These are phyloP conservation scores for Hydnomerulius pinastri DNA, from an alignment of 768 basidiomycete genomes.

Conservation along the genomic window DNA sequence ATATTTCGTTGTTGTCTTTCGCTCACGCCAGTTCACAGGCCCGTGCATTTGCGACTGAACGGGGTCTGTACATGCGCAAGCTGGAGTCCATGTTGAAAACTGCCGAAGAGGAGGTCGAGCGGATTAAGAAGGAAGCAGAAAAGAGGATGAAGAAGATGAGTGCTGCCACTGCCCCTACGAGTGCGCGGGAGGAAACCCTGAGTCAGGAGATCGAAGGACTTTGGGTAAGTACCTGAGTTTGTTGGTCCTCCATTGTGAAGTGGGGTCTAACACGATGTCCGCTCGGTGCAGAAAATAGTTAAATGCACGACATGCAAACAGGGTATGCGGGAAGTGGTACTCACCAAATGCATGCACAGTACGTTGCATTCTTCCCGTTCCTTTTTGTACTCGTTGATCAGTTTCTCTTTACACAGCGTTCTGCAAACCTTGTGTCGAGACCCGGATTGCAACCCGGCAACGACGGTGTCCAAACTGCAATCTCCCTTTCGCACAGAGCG, in stretches of 20 bases:
- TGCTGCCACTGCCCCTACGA: constrained; percentile 30
- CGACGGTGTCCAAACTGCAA: constrained; percentile 94
- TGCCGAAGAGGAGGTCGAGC: constrained; percentile 48
- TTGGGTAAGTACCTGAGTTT: constrained; percentile 46
- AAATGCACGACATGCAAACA: constrained; percentile 87
- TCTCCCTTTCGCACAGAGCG: constrained; percentile 75
- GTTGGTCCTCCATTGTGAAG: neutral
- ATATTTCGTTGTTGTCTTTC: neutral
- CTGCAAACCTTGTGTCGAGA: constrained; percentile 81
- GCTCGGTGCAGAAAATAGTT: constrained; percentile 61
- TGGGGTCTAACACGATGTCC: neutral
- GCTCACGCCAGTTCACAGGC: constrained; percentile 24
- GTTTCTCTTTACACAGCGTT: constrained; percentile 55
- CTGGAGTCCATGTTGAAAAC: constrained; percentile 19
- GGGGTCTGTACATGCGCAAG: constrained; percentile 23
- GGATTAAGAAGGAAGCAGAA: constrained; percentile 53
- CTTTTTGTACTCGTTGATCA: neutral
- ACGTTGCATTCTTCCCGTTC: constrained; percentile 33
- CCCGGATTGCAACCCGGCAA: constrained; percentile 86
- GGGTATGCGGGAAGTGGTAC: constrained; percentile 74
- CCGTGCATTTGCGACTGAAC: constrained; percentile 32
- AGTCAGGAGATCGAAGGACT: constrained; percentile 55
- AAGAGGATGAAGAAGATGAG: constrained; percentile 49
- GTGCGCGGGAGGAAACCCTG: constrained; percentile 36
- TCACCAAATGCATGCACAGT: constrained; percentile 94